A percentile compares a stretch with the other conserved stretches of the same genome.
Conservation (phyloP, 1,284 basidiomycete genomes). For the Neolentinus lepideus region DNA sequence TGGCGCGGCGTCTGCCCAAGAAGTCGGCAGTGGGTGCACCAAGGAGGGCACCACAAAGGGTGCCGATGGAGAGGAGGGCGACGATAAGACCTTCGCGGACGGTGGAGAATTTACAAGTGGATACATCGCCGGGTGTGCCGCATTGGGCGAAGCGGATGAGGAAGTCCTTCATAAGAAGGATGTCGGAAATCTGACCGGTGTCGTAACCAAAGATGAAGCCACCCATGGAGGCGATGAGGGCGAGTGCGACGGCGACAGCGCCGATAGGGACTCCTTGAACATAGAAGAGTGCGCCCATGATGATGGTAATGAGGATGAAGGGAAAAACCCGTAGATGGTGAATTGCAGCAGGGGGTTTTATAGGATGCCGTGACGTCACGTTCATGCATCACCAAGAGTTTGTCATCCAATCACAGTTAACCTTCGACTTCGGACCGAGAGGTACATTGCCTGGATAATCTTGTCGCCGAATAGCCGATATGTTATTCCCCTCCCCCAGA, state of each 20-base stretch:
- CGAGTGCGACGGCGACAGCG: slow-evolving; percentile 56
- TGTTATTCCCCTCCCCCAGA: too few species aligned
- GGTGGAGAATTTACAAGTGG: slow-evolving; percentile 42
- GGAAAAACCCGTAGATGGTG: neutral
- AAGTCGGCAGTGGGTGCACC: slow-evolving; percentile 60
- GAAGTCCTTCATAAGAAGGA: slow-evolving; percentile 73
- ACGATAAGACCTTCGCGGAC: slow-evolving; percentile 64
- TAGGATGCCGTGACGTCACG: neutral
- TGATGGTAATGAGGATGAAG: neutral
- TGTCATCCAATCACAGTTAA: neutral
- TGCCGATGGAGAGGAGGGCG: slow-evolving; percentile 59
- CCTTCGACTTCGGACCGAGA: too few species aligned
- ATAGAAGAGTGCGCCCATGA: neutral
- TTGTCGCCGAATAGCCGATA: neutral
- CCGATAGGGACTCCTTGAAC: slow-evolving; percentile 36
- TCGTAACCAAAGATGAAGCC: slow-evolving; percentile 77
- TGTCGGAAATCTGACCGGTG: slow-evolving; percentile 75
- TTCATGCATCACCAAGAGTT: neutral
- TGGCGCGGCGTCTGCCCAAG: slow-evolving; percentile 65
- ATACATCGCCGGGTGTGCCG: slow-evolving; percentile 26
- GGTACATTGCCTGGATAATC: neutral
- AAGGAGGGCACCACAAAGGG: slow-evolving; percentile 49
- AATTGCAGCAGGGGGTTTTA: neutral
- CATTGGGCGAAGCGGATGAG: slow-evolving; percentile 54
- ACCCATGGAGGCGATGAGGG: slow-evolving; percentile 69